These are phyloP conservation scores for Pholiota molesta DNA, from an alignment of 768 basidiomycete genomes.

Conservation along the genomic window DNA sequence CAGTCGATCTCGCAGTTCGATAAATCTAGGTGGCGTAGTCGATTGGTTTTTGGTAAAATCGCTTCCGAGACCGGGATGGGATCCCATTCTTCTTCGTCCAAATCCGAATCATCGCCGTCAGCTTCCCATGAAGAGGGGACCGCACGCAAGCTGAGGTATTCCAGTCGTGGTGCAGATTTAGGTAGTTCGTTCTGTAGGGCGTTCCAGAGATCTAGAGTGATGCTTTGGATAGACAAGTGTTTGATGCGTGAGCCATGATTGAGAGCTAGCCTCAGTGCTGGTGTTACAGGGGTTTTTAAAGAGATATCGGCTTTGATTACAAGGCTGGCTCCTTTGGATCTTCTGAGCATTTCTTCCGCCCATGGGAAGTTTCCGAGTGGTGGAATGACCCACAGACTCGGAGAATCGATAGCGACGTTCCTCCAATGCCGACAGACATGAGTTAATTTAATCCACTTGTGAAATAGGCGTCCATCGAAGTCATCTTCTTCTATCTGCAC, in stretches of 20 bases:
- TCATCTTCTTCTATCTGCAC: background rate
- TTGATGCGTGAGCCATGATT: background rate
- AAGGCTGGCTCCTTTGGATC: background rate
- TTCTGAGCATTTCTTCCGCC: background rate
- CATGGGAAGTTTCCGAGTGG: background rate
- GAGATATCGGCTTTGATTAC: background rate
- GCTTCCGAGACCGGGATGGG: background rate
- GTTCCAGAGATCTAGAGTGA: background rate
- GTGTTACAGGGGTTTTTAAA: background rate
- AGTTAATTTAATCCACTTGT: background rate
- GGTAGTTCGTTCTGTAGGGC: background rate
- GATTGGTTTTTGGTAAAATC: background rate
- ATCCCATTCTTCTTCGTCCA: background rate
- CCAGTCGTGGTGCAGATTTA: background rate
- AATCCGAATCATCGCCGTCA: background rate
- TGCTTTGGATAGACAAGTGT: background rate
- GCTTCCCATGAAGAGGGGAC: background rate
- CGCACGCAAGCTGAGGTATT: background rate
- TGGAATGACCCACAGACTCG: slow-evolving; percentile 1
- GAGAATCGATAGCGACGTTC: background rate
- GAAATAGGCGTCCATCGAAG: background rate
- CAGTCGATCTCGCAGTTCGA: background rate
- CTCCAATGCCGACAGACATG: slow-evolving; percentile 2
- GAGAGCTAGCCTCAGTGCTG: background rate
- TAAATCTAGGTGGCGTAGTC: background rate